Conservation (phyloP, 257 asterid genomes). For the Linderniella brevidens region DNA sequence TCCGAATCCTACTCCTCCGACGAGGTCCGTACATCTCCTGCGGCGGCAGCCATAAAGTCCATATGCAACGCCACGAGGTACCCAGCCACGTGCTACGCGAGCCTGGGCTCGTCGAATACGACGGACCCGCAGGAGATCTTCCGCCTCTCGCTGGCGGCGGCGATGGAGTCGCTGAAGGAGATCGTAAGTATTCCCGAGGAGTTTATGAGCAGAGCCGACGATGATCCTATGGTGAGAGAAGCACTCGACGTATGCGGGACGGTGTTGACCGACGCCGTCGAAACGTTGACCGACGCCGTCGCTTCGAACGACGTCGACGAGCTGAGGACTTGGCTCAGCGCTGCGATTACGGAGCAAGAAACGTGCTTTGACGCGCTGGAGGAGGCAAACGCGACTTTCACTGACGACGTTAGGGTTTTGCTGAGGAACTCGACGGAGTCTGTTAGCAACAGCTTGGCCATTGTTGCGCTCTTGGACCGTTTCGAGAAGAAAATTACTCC, state of each 20-base stretch:
- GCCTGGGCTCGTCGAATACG: constrained; percentile 22
- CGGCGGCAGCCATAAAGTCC: constrained; percentile 29
- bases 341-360: constrained; percentile 49
- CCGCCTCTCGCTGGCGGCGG: constrained; percentile 28
- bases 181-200: constrained; percentile 18
- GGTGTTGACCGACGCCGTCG: constrained; percentile 49
- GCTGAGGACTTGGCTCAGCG: constrained; percentile 57
- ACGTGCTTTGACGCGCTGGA: constrained; percentile 61
- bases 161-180: constrained; percentile 18
- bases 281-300: constrained; percentile 29
- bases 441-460: constrained; percentile 64
- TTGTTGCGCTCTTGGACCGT: constrained; percentile 29
- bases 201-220: constrained; percentile 15
- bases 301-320: constrained; percentile 13
- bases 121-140: constrained; percentile 50
- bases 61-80: constrained; percentile 45
- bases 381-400: constrained; percentile 35
- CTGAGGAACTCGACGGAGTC: constrained; percentile 47
- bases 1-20: constrained; percentile 7
- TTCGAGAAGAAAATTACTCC: no score
- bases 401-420: constrained; percentile 16
- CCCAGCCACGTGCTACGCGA: constrained; percentile 30
- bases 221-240: constrained; percentile 20
- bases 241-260: constrained; percentile 38
- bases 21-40: constrained; percentile 8